Base-by-base conservation (phyloP, 1,284 basidiomycete genomes). In the Apiotrichum sp. region DNA sequence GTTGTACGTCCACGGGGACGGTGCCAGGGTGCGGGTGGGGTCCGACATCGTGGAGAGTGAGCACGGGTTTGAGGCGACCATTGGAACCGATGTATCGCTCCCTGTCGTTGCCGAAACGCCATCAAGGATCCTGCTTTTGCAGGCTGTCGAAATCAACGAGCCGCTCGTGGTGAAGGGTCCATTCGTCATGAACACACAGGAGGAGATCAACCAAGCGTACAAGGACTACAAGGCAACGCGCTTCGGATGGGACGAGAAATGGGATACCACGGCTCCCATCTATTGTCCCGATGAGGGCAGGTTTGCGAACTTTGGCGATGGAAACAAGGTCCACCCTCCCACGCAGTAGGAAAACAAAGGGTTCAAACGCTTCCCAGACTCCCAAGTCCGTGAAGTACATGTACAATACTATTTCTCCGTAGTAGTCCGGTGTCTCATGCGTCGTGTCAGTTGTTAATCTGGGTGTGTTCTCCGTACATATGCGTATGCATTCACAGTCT, bases 161-260 rank as follows among this genome's bases (percentile, higher is more conserved):
- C 59, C 59, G 31, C 34, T 57, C 14, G 56, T 55, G 29, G 32
- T 53, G 22, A 47, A 57, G 16, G 59, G 59, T 13, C 59, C 59
- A 13, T 61, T 61, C 14, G 59, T 61, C 29, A 56, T 55, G 50
- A 61, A 56, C 47, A 58, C 59, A 10, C 40, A 57, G 38, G 43
- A 58, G 31, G 56, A 61, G 48, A 53, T 57, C 38, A 16, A 35
- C 11, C 43, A 57, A 32, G 53, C 50, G 32, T 58, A 56, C 45
- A 33, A 32, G 9, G 56, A 58, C 51, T 61, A 61, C 56, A 52
- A 57, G 53, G 46, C 50, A 22, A 61, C 53, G 4, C 47, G 53
- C 16, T 61, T 61, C 51, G 59, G 59, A 14, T 52, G 51, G 51
- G 39, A 47, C 29, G 36, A 42, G 16, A 46, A 39, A 4, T 53